Evolutionary conservation across 345 rosid genomes (phyloP).

Genomic region (Arabidopsis thaliana): DNA sequence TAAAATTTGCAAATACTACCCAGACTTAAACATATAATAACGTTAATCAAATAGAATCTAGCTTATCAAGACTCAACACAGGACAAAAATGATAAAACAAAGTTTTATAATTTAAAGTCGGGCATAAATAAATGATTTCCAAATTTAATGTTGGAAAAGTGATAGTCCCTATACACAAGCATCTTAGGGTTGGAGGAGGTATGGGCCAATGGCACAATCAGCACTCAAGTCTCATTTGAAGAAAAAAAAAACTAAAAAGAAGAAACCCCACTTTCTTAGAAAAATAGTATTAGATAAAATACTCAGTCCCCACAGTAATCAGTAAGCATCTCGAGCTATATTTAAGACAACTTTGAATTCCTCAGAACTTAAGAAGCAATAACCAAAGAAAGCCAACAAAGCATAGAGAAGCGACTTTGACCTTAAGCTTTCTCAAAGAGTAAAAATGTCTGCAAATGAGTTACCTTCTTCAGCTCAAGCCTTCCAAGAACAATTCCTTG

Average conservation of each 20-base stretch:
- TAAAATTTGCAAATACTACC: slow-evolving; percentile 24
- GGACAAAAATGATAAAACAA: slow-evolving; percentile 13
- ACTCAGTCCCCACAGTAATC: slow-evolving; percentile 27
- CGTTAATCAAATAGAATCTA: slow-evolving; percentile 4
- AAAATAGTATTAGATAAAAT: slow-evolving; percentile 16
- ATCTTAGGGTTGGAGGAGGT: slow-evolving; percentile 35
- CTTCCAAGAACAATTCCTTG: slow-evolving; percentile 39
- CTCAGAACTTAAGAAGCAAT: slow-evolving; percentile 17
- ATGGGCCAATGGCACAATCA: slow-evolving; percentile 30
- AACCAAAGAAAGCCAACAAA: slow-evolving; percentile 39
- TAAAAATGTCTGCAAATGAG: slow-evolving; percentile 27
- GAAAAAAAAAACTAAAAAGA: neutral
- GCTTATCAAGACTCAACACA: slow-evolving; percentile 34
- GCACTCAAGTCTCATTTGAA: slow-evolving; percentile 33
- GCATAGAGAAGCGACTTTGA: slow-evolving; percentile 24
- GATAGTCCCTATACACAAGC: slow-evolving; percentile 31
- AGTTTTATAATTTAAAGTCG: slow-evolving; percentile 21
- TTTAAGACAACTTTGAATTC: slow-evolving; percentile 20
- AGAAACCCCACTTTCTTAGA: slow-evolving; percentile 17
- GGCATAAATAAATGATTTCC: slow-evolving; percentile 25
- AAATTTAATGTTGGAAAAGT: slow-evolving; percentile 28
- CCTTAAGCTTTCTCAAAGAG: neutral
- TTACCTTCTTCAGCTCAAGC: slow-evolving; percentile 43
- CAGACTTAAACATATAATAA: neutral
- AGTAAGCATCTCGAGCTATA: slow-evolving; percentile 30